Conservation (phyloP, 257 asterid genomes). For the Nicotiana benthamiana region DNA sequence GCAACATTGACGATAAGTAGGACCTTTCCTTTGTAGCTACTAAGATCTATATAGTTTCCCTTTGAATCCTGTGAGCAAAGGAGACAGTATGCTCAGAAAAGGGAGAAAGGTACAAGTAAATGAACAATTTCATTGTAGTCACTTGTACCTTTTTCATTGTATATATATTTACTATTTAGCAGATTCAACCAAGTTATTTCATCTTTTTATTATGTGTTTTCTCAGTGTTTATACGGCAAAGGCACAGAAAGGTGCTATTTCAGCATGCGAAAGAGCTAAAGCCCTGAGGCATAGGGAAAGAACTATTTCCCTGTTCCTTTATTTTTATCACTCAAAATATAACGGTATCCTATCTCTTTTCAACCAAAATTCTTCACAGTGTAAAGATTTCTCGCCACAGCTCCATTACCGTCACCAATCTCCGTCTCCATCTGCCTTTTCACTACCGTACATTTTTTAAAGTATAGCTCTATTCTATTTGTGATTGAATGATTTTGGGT, state of each 20-base stretch:
- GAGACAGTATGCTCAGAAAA: neutral
- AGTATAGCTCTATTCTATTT: no score
- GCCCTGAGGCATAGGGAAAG: neutral
- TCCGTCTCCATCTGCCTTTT: no score
- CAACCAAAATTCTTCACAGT: no score
- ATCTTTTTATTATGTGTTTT: neutral
- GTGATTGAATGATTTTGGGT: no score
- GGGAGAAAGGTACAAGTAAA: neutral
- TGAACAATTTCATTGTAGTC: neutral
- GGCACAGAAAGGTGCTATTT: neutral
- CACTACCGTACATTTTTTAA: no score
- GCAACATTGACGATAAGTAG: conserved; percentile 66
- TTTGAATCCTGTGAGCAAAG: conserved; percentile 39
- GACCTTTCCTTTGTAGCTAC: conserved; percentile 54
- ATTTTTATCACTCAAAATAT: no score
- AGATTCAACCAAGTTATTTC: neutral
- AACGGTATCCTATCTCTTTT: no score
- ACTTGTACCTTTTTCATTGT: neutral
- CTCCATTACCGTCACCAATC: no score
- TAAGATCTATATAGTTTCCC: conserved; percentile 38
- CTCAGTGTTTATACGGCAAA: neutral
- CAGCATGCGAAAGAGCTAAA: neutral
- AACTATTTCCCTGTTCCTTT: no score
- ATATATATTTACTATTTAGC: neutral
- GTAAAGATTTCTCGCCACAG: no score